Evolutionary conservation across 352 stramenopile species (phyloP), one percentile per base, ranked within the genome.

Genomic region (Thraustochytrium striatum): DNA sequence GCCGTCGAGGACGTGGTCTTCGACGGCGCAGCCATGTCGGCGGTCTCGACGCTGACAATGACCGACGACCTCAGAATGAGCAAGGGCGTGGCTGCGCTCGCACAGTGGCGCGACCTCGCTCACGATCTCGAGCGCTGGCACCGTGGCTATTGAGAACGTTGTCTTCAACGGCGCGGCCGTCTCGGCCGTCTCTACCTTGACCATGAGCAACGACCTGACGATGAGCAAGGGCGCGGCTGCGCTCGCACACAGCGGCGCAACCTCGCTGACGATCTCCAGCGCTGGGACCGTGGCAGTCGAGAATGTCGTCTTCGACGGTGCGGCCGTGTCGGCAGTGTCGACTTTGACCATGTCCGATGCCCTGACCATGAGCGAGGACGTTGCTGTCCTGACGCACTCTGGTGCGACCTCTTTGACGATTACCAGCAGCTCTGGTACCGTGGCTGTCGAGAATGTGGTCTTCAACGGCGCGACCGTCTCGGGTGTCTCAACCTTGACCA

Each of bases 141-240:
- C 36, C 11, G 59, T 70, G 41, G 13, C 59, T 50, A n/a, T 70
- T 19, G 59, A 70, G 59, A 28, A 36, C 35, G 59, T 70, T 3
- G 30, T 36, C 21, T 70, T 70, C 53, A 16, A 19, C 38, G 59
- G 59, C 33, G 21, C 59, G 13, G 59, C 50, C 41, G 41, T 70
- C 3, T 19, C 33, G 35, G 32, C n/a, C 21, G 59, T 70, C 28
- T n/a, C 35, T 8, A 19, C 36, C 16, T 2, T 70, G 13, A 16
- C 36, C 5, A 2, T 70, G 13, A 57, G 36, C 41, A 38, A 5
- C 5, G n/a, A n/a, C n/a, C n/a, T n/a, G n/a, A n/a, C n/a, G n/a
- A n/a, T n/a, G n/a, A n/a, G n/a, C n/a, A n/a, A n/a, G n/a, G n/a
- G n/a, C n/a, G n/a, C n/a, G n/a, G n/a, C n/a, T n/a, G n/a, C n/a